These are phyloP conservation scores for Nannizziopsis arthrosporioides DNA, from an alignment of 2,329 filamentous ascomycete species.

Conservation along the genomic window DNA sequence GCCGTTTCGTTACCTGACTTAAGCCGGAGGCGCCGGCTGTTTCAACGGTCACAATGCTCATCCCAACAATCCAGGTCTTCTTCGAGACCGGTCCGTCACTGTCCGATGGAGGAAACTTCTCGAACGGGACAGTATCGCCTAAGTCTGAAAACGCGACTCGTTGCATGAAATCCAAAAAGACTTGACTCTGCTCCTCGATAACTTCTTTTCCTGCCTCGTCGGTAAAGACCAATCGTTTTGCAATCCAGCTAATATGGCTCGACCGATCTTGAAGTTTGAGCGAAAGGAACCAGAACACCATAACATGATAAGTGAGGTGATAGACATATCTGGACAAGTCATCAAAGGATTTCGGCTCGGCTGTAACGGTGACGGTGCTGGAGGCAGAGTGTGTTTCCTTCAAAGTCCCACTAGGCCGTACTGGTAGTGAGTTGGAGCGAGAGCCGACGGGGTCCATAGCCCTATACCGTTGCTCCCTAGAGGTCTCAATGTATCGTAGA, in stretches of 20 bases:
- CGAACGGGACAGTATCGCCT: constrained; percentile 49
- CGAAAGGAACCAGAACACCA: constrained; percentile 93
- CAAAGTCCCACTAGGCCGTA: constrained; percentile 35
- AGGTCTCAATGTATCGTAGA: constrained; percentile 83
- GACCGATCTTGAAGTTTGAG: constrained; percentile 73
- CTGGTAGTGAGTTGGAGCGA: constrained; percentile 26
- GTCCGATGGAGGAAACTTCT: constrained; percentile 31
- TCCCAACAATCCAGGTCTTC: constrained; percentile 42
- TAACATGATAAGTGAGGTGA: constrained; percentile 84
- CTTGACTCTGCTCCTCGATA: constrained; percentile 83
- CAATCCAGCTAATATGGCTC: constrained; percentile 80
- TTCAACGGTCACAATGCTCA: constrained; percentile 42
- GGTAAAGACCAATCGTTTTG: constrained; percentile 65
- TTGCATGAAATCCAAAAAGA: constrained; percentile 92
- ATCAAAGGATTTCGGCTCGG: constrained; percentile 43
- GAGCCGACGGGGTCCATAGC: constrained; percentile 22
- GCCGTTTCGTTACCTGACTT: constrained; percentile 40
- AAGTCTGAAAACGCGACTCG: constrained; percentile 74
- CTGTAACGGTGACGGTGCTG: constrained; percentile 19
- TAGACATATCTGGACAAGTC: constrained; percentile 90
- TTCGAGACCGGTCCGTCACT: constrained; percentile 33
- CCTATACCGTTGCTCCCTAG: constrained; percentile 48
- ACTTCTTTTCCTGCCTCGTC: constrained; percentile 62
- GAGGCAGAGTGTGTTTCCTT: constrained; percentile 30
- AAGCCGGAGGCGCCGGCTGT: constrained; percentile 38